Conservation (phyloP, 169 alveolate species). For the Plasmodium ovale region DNA sequence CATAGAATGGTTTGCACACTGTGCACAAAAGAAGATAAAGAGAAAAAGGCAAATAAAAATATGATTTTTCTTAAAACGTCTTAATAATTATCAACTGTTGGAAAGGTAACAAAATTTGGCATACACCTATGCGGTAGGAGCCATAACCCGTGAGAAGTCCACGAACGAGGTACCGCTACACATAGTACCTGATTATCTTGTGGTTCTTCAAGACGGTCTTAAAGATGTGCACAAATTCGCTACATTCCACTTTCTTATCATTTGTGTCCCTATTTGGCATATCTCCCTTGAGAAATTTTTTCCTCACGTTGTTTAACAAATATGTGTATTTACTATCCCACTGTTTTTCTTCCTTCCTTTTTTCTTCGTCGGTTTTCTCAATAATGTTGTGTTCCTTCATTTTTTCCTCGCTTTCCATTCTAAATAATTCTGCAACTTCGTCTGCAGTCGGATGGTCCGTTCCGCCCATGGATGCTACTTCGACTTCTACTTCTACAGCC, state of each 20-base stretch:
- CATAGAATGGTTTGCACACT: too few relatives aligned
- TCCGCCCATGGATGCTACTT: too few relatives aligned
- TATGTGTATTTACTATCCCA: constrained; percentile 32
- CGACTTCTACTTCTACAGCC: too few relatives aligned
- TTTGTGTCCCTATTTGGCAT: background rate
- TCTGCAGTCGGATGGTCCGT: too few relatives aligned
- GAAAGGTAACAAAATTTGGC: too few relatives aligned
- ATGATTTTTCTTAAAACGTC: too few relatives aligned
- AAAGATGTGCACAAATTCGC: constrained; percentile 49
- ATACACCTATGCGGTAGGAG: too few relatives aligned
- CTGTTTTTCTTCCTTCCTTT: constrained; percentile 20
- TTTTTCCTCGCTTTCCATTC: constrained; percentile 44
- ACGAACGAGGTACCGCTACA: background rate
- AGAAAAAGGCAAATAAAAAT: too few relatives aligned
- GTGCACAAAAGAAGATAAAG: too few relatives aligned
- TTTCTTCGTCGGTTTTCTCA: constrained; percentile 51
- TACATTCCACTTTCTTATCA: constrained; percentile 16
- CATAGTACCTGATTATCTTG: constrained; percentile 34
- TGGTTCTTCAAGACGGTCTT: constrained; percentile 13
- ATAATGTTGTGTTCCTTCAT: constrained; percentile 34
- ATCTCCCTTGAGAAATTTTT: background rate
- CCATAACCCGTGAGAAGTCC: too few relatives aligned
- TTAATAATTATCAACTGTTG: too few relatives aligned
- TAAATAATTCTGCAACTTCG: constrained; percentile 15
- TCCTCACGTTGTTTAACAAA: constrained; percentile 18